Conservation (phyloP, 2,329 filamentous ascomycete genomes). For the Sarocladium kiliense region DNA sequence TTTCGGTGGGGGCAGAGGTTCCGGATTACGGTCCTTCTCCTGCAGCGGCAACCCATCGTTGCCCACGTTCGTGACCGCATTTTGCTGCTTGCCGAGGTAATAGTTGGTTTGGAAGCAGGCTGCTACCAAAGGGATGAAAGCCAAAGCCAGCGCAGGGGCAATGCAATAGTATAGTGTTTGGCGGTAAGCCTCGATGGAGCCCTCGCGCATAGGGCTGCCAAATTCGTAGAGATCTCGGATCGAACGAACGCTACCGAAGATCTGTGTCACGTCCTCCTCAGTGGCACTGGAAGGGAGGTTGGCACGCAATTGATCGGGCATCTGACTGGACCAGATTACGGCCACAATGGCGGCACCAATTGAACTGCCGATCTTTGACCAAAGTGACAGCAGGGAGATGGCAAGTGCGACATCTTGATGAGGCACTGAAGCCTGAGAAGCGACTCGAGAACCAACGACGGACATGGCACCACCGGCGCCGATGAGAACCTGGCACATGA, state of each 20-base stretch:
- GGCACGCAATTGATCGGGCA: conserved; percentile 18
- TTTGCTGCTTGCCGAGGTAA: conserved; percentile 25
- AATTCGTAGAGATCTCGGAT: conserved; percentile 25
- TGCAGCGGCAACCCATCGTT: conserved; percentile 11
- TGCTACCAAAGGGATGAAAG: conserved; percentile 27
- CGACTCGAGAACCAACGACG: conserved; percentile 31
- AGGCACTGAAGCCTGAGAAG: conserved; percentile 31
- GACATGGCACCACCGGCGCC: conserved; percentile 29
- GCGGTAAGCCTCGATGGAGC: conserved; percentile 26
- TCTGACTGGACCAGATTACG: conserved; percentile 29
- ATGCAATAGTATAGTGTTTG: conserved; percentile 29
- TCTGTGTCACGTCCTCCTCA: conserved; percentile 17
- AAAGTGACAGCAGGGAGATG: conserved; percentile 29
- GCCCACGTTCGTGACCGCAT: conserved; percentile 22
- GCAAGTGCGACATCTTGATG: conserved; percentile 30
- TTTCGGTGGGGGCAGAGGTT: conserved; percentile 14
- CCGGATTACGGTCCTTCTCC: conserved; percentile 16
- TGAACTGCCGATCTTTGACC: conserved; percentile 29
- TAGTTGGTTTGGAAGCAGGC: conserved; percentile 33
- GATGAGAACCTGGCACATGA: conserved; percentile 27
- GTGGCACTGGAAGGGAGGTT: conserved; percentile 19
- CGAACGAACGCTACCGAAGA: conserved; percentile 27
- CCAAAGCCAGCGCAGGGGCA: conserved; percentile 24
- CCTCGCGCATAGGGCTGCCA: conserved; percentile 26
- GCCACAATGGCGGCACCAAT: conserved; percentile 29